Evolutionary conservation across 257 asterid genomes (phyloP), one percentile per base, ranked within the genome.

Genomic region (Nicotiana sylvestris): DNA sequence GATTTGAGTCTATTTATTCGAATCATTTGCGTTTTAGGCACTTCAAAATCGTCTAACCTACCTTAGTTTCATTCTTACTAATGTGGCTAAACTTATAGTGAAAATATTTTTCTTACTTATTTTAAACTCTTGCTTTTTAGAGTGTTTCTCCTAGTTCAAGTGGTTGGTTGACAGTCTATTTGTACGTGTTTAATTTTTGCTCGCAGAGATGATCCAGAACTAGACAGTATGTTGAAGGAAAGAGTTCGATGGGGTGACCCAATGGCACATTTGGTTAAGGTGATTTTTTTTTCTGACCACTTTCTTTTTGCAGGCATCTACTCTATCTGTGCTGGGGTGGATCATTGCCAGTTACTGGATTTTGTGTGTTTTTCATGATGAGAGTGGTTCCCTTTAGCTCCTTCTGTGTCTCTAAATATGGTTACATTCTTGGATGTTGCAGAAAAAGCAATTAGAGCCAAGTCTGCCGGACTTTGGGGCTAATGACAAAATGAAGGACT

Each of bases 211-310:
- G 99, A 95, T 81, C 91, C 94, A 49, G 98, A 94, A 27, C 94
- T 95, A n/a, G 99, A 95, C 86, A 84, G 81, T n/a, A 86, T 89
- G 97, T 90, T 92, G 84, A 95, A 92, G 91, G 99, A 92, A 29
- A 87, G 95, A 89, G 87, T 94, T 18, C 89, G 99, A 88, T 95
- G 93, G 93, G 99, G 98, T 81, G 98, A 95, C 82, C 98, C 98
- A 3, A 95, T 95, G 98, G 97, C 98, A 18, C 98, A 96, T 86
- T 87, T 94, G 85, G 98, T 89, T 65, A 91, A 89, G 94, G 97
- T 85, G 87, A 79, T 66, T 39, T 66, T 79, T 39, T 57, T 49
- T 11, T 9, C 37, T 17, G 10, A 15, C n/a, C 80, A 25, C 68
- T 60, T 46, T 25, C 2, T 5, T 33, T 43, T 27, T n/a, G 51